Evolutionary conservation across 768 basidiomycete genomes (phyloP).

Genomic region (Xanthoconium stramineum): DNA sequence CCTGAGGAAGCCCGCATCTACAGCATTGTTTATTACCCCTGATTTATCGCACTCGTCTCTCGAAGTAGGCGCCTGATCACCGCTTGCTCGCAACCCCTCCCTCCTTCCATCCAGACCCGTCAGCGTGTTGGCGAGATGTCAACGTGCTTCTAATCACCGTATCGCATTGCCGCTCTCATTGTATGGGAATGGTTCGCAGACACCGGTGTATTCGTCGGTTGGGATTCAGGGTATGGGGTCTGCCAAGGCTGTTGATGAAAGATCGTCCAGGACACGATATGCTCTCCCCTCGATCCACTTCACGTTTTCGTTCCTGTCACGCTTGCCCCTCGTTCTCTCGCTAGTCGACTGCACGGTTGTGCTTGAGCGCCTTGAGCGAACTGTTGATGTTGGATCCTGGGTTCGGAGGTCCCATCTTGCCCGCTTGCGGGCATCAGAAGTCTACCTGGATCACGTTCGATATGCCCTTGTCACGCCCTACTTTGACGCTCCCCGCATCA

Average conservation of each 20-base stretch:
- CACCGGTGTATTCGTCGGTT: conserved; percentile 23
- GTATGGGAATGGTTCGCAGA: conserved; percentile 30
- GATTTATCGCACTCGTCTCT: conserved; percentile 34
- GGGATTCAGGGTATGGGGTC: conserved; percentile 27
- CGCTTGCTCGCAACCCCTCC: conserved; percentile 31
- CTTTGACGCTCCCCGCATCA: conserved; percentile 14
- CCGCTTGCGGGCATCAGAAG: conserved; percentile 29
- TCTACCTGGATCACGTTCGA: conserved; percentile 18
- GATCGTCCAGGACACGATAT: conserved; percentile 16
- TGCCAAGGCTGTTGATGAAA: conserved; percentile 25
- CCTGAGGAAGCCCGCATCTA: conserved; percentile 22
- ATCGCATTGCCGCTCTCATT: conserved; percentile 29
- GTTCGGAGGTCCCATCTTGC: conserved; percentile 6
- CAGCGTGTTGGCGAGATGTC: conserved; percentile 24
- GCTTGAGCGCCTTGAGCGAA: conserved; percentile 24
- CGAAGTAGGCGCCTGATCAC: conserved; percentile 45
- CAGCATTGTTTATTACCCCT: conserved; percentile 44
- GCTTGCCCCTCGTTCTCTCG: conserved; percentile 32
- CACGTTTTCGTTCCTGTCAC: conserved; percentile 11
- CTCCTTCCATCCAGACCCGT: conserved; percentile 14
- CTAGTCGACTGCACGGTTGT: conserved; percentile 35
- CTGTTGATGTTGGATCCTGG: conserved; percentile 11
- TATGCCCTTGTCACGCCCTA: conserved; percentile 25
- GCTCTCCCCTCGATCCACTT: not conserved
- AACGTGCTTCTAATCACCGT: conserved; percentile 23